These are phyloP conservation scores for Lotmaria passim DNA, from an alignment of 208 protist genomes.

Conservation along the genomic window DNA sequence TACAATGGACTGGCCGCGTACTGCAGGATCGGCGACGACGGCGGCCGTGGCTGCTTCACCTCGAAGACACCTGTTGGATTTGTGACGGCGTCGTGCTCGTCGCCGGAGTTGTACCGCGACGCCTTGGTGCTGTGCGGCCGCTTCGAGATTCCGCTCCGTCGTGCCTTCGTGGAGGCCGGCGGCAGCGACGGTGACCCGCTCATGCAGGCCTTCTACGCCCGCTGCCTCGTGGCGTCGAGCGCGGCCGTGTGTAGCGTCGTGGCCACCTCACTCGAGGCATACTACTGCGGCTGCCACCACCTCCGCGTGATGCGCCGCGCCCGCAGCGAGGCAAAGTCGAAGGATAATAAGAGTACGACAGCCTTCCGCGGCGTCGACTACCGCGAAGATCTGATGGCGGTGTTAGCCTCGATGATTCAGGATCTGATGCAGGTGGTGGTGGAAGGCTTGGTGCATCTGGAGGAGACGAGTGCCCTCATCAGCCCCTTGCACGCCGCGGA, in stretches of 20 bases:
- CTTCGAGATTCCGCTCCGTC: slow-evolving; percentile 61
- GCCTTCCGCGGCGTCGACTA: slow-evolving; percentile 3
- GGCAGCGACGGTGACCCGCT: neutral
- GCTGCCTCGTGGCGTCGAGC: slow-evolving; percentile 64
- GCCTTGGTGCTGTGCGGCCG: slow-evolving; percentile 63
- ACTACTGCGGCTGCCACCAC: slow-evolving; percentile 33
- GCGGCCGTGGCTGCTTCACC: neutral
- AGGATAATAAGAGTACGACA: slow-evolving; percentile 9
- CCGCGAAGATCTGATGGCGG: slow-evolving; percentile 19
- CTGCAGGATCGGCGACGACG: neutral
- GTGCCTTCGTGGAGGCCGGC: slow-evolving; percentile 35
- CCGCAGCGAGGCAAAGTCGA: slow-evolving; percentile 17
- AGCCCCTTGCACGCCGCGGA: slow-evolving; percentile 24
- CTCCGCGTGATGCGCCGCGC: slow-evolving; percentile 22
- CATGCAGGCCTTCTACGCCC: slow-evolving; percentile 39
- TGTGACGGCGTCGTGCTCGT: slow-evolving; percentile 21
- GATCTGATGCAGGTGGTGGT: slow-evolving; percentile 77
- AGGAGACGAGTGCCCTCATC: slow-evolving; percentile 60
- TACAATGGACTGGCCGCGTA: too few relatives aligned
- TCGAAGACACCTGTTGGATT: slow-evolving; percentile 11
- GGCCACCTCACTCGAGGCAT: slow-evolving; percentile 50
- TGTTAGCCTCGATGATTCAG: slow-evolving; percentile 42
- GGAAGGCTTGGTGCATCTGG: slow-evolving; percentile 75
- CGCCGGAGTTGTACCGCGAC: slow-evolving; percentile 45
- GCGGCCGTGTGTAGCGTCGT: slow-evolving; percentile 73